These are phyloP conservation scores for Tillandsia leiboldiana DNA, from an alignment of 176 grass and related monocot genomes.

Conservation along the genomic window DNA sequence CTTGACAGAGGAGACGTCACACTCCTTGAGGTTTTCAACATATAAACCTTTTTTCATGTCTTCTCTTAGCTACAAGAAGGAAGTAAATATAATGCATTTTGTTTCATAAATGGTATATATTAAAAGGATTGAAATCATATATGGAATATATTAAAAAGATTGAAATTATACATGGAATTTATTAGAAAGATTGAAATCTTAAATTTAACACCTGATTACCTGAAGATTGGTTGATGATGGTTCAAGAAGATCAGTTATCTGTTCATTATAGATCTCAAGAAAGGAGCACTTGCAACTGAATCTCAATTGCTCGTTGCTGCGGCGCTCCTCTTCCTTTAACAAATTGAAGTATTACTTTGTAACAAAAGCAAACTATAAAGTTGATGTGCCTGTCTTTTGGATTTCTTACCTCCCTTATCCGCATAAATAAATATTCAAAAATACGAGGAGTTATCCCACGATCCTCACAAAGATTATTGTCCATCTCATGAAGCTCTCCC, in stretches of 20 bases:
- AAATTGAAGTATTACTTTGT: slow-evolving; percentile 1
- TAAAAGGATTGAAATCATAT: too few relatives aligned
- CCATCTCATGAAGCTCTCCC: slow-evolving; percentile 58
- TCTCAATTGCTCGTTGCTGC: slow-evolving; percentile 51
- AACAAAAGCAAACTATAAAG: slow-evolving; percentile 5
- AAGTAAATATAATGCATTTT: slow-evolving; percentile 2
- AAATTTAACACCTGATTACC: slow-evolving; percentile 24
- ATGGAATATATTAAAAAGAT: too few relatives aligned
- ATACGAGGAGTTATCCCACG: slow-evolving; percentile 84
- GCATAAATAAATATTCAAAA: slow-evolving; percentile 70
- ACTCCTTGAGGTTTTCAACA: slow-evolving; percentile 81
- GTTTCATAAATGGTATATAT: neutral
- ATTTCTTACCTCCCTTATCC: slow-evolving; percentile 63
- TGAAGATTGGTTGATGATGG: slow-evolving; percentile 81
- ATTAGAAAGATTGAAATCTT: slow-evolving; percentile 9
- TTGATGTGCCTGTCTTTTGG: neutral
- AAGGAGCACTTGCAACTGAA: slow-evolving; percentile 90
- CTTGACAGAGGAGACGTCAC: slow-evolving; percentile 53
- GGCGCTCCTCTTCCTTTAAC: slow-evolving; percentile 69
- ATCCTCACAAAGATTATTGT: slow-evolving; percentile 36
- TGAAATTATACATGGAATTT: slow-evolving; percentile 4
- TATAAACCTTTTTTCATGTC: slow-evolving; percentile 91
- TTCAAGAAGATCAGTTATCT: slow-evolving; percentile 88
- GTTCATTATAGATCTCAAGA: slow-evolving; percentile 94
- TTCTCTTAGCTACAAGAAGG: slow-evolving; percentile 61